Evolutionary conservation across 352 stramenopile genomes (phyloP), one percentile per base, ranked within the genome.

Genomic region (Phytophthora pini): DNA sequence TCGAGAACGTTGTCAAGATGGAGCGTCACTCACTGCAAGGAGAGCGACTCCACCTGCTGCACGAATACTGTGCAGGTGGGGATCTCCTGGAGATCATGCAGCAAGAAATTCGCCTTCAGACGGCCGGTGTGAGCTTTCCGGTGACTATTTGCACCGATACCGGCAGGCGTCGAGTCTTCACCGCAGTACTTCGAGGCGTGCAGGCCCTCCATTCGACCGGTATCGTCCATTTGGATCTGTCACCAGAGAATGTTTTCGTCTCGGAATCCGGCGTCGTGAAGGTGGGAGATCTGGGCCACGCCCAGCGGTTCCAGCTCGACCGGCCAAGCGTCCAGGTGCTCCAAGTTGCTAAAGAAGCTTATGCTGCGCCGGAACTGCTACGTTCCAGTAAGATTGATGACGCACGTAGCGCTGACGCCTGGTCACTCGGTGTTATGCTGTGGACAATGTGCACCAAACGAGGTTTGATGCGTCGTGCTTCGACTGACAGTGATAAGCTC

Each of bases 161-260:
- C 11, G 70, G 68, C 9, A 63, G 86, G 39, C 75, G 74, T 4
- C 52, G 53, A 11, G 53, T 92, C 29, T 87, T 89, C 43, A 51
- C 32, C 32, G 83, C 97, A 64, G 90, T 97, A 64, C 77, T 98
- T 48, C 88, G 80, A 10, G 89, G 88, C 10, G 88, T 98, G 0
- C 76, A 86, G 7, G 92, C 88, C 40, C 80, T 99, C 3, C 94
- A 98, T 67, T 75, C 58, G 4, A 56, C 73, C 22, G 88, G 84
- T 57, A 95, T 98, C 59, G 93, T 83, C 36, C 94, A 99, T 75
- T 80, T 97, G 50, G 95, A 99, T 68, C 57, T 99, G 34, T 98
- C 97, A 51, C 82, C 98, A 8, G 95, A 99, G 68, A 98, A 98
- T 68, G 85, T 97, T 72, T 92, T 98, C 39, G 60, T 99, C 26